A percentile compares a stretch with the other conserved stretches of the same genome.
Evolutionary conservation across 768 basidiomycete species (phyloP).

Genomic region (Pleurotus citrinopileatus): DNA sequence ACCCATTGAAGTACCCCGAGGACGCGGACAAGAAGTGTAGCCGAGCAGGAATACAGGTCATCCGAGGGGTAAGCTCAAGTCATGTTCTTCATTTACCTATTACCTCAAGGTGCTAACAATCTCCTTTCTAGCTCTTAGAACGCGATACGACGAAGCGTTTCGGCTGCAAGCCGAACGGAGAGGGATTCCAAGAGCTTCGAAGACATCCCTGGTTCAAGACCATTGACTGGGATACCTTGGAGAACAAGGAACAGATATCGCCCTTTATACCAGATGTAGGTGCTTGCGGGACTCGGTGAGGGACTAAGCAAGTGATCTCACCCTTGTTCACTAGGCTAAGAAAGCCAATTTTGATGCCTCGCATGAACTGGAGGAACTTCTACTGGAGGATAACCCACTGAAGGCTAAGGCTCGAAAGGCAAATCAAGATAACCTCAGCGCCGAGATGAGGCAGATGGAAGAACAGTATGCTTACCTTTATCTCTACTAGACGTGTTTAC

Average conservation of each 20-base stretch:
- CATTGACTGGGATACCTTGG: slow-evolving; percentile 89
- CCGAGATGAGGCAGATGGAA: slow-evolving; percentile 97
- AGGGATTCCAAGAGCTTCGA: slow-evolving; percentile 78
- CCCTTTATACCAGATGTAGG: slow-evolving; percentile 90
- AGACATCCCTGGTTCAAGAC: slow-evolving; percentile 81
- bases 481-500: slow-evolving; percentile 8
- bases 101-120: slow-evolving; percentile 8
- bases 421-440: slow-evolving; percentile 83
- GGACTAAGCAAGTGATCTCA: slow-evolving; percentile 12
- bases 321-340: slow-evolving; percentile 63
- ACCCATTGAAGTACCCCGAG: slow-evolving; percentile 86
- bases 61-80: slow-evolving; percentile 66
- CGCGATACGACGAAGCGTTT: slow-evolving; percentile 79
- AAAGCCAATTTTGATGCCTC: slow-evolving; percentile 99
- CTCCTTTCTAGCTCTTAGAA: slow-evolving; percentile 67
- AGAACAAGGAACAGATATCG: slow-evolving; percentile 69
- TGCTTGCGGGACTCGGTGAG: slow-evolving; percentile 18
- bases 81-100: slow-evolving; percentile 8
- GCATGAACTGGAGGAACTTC: slow-evolving; percentile 93
- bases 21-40: slow-evolving; percentile 80
- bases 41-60: slow-evolving; percentile 69
- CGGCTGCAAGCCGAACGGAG: slow-evolving; percentile 77
- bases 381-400: slow-evolving; percentile 95
- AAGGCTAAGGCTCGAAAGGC: slow-evolving; percentile 93
- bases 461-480: slow-evolving; percentile 68